These are phyloP conservation scores for Saccharomycopsis sp. DNA, from an alignment of 805 yeast species.

Conservation along the genomic window DNA sequence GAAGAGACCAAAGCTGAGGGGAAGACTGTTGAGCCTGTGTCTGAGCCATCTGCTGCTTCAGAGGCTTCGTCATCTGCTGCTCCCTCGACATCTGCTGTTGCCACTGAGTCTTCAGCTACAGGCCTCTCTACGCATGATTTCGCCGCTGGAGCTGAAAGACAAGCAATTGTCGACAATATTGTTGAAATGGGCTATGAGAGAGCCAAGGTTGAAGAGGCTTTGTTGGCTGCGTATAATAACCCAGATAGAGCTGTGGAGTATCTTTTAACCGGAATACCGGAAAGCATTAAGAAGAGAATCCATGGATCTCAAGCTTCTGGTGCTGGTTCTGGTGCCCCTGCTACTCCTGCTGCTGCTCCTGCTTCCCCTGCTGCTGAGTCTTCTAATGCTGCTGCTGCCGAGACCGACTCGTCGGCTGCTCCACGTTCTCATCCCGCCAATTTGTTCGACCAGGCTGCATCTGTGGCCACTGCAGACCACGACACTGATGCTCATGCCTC, in stretches of 20 bases:
- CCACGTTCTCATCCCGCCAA: conserved; percentile 27
- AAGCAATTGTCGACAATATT: conserved; percentile 71
- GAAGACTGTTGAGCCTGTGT: conserved; percentile 21
- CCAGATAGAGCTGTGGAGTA: conserved; percentile 98
- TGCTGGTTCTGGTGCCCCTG: conserved; percentile 24
- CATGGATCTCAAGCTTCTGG: conserved; percentile 23
- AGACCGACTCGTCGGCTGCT: conserved; percentile 24
- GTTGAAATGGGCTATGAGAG: conserved; percentile 96
- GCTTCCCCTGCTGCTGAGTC: conserved; percentile 18
- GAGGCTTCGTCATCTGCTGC: conserved; percentile 26
- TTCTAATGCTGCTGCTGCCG: conserved; percentile 12
- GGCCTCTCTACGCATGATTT: conserved; percentile 40
- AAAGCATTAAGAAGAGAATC: conserved; percentile 32
- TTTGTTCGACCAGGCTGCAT: conserved; percentile 40
- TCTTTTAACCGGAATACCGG: conserved; percentile 84
- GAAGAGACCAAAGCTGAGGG: conserved; percentile 25
- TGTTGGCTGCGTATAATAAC: conserved; percentile 92
- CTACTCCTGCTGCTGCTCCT: conserved; percentile 24
- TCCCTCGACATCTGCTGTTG: conserved; percentile 24
- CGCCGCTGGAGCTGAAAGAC: conserved; percentile 73
- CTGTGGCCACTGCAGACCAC: conserved; percentile 34
- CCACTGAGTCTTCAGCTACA: conserved; percentile 20
- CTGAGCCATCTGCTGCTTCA: conserved; percentile 24
- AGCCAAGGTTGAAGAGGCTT: conserved; percentile 79
- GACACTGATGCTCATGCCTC: conserved; percentile 29